These are phyloP conservation scores for Vararia minispora DNA, from an alignment of 768 basidiomycete species.

Conservation along the genomic window DNA sequence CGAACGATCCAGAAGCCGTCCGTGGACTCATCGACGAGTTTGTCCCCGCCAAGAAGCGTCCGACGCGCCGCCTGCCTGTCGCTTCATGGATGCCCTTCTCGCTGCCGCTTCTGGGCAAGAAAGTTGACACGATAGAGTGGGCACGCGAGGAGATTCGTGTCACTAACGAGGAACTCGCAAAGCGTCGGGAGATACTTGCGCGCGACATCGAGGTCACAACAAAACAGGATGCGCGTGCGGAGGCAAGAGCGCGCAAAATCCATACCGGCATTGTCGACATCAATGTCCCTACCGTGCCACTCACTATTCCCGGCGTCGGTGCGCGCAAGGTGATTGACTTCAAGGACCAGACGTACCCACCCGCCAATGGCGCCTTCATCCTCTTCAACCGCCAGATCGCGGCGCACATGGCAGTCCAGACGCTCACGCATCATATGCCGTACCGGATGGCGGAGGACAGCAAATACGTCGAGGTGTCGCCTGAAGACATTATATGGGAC, in stretches of 20 bases:
- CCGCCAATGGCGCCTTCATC: constrained; percentile 60
- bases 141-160: constrained; percentile 62
- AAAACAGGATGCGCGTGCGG: constrained; percentile 11
- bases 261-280: constrained; percentile 17
- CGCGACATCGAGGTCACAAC: constrained; percentile 18
- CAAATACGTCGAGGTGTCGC: constrained; percentile 73
- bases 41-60: constrained; percentile 66
- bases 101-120: constrained; percentile 63
- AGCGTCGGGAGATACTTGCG: constrained; percentile 19
- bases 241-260: constrained; percentile 11
- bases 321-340: constrained; percentile 9
- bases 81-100: constrained; percentile 41
- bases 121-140: constrained; percentile 94
- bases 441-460: constrained; percentile 55
- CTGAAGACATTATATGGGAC: constrained; percentile 85
- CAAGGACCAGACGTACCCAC: constrained; percentile 21
- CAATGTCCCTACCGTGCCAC: constrained; percentile 3
- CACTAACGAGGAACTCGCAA: constrained; percentile 14
- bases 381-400: constrained; percentile 90
- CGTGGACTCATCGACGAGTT: constrained; percentile 24
- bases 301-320: constrained; percentile 9
- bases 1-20: constrained; percentile 21
- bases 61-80: constrained; percentile 57
- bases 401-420: constrained; percentile 78
- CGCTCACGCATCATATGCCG: constrained; percentile 68